phyloP scores from a whole-genome alignment of 345 rosid species.

The Corchorus olitorius region DNA sequence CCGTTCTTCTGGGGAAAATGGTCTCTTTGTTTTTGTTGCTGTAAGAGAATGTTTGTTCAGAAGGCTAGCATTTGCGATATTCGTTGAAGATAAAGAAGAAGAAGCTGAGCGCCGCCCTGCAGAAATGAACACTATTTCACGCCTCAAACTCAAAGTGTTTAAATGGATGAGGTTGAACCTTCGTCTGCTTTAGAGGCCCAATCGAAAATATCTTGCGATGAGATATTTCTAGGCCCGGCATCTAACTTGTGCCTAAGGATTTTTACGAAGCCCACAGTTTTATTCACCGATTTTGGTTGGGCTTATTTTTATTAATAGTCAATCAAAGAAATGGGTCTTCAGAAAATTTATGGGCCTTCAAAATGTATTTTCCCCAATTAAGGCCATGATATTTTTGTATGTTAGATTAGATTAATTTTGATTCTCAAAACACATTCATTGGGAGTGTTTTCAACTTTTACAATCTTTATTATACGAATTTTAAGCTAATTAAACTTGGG shows the following conservation, averaged over 20 bases:
- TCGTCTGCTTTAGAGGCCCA: not conserved
- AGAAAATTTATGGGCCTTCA: too few relatives aligned
- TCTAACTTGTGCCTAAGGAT: not conserved
- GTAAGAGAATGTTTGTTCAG: not conserved
- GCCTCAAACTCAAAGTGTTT: conserved; percentile 19
- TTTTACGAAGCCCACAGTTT: not conserved
- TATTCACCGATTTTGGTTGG: not conserved
- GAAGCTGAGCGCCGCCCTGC: not conserved
- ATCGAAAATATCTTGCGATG: not conserved
- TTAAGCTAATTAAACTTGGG: too few relatives aligned
- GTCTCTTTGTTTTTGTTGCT: not conserved
- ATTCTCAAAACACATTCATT: too few relatives aligned
- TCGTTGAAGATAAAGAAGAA: not conserved
- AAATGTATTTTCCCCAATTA: too few relatives aligned
- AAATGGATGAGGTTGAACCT: conserved; percentile 22
- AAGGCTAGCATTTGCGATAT: too few relatives aligned
- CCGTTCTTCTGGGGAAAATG: conserved; percentile 12
- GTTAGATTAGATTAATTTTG: too few relatives aligned
- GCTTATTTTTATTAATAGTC: not conserved
- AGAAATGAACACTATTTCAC: conserved; percentile 1
- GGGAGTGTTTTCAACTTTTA: too few relatives aligned
- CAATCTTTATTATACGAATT: too few relatives aligned
- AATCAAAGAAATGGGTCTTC: not conserved
- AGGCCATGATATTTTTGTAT: too few relatives aligned
- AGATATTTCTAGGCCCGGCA: not conserved